Conservation (phyloP, 768 basidiomycete species). For the Lyophyllum shimeji region DNA sequence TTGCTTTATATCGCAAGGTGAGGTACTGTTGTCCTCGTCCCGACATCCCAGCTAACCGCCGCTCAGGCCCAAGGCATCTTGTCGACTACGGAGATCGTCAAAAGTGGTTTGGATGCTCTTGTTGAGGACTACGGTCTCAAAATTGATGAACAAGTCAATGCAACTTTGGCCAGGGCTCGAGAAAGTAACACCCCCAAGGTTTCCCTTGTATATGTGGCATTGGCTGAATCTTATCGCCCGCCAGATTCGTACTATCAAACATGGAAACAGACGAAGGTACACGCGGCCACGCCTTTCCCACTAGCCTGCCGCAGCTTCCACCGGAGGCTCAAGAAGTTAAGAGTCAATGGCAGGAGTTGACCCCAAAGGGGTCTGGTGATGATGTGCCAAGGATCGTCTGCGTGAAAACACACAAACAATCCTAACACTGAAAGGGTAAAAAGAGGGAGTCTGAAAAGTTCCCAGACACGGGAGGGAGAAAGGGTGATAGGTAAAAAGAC, state of each 20-base stretch:
- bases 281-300: constrained; percentile 16
- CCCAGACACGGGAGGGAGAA: too few species aligned
- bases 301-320: constrained; percentile 15
- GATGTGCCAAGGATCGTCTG: too few species aligned
- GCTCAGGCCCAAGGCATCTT: constrained; percentile 18
- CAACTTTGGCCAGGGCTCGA: constrained; percentile 10
- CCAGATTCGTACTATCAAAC: neutral
- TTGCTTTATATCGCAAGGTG: neutral
- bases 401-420: too few species aligned
- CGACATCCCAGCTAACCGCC: neutral
- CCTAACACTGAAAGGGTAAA: too few species aligned
- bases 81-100: constrained; percentile 9
- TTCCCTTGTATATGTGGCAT: neutral
- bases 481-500: too few species aligned
- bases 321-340: constrained; percentile 17
- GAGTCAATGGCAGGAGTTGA: constrained; percentile 20
- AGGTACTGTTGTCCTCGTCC: neutral
- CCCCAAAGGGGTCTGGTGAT: constrained; percentile 7
- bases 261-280: constrained; percentile 16
- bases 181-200: constrained; percentile 8
- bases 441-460: too few species aligned
- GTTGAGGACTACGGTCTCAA: constrained; percentile 6
- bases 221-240: neutral
- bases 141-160: constrained; percentile 12
- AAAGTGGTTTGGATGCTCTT: constrained; percentile 9